phyloP scores from a whole-genome alignment of 306 rosid species.

The Vicia sativa region DNA sequence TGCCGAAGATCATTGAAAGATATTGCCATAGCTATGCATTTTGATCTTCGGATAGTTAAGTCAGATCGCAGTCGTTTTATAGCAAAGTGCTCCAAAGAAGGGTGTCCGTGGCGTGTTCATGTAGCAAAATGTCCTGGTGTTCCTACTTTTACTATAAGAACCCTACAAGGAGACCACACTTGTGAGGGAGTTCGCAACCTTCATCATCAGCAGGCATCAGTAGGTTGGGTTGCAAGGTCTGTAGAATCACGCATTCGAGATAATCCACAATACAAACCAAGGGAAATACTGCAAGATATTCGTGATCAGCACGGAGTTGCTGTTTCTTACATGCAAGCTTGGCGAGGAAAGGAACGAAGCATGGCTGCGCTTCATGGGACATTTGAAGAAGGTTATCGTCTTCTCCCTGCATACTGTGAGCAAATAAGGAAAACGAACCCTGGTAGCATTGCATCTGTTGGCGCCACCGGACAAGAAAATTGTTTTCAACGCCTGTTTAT shows the following conservation, averaged over 20 bases:
- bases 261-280: slow-evolving; percentile 94
- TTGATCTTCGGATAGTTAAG: slow-evolving; percentile 96
- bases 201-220: slow-evolving; percentile 99
- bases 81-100: slow-evolving; percentile 99
- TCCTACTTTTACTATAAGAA: slow-evolving; percentile 89
- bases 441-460: slow-evolving; percentile 93
- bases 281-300: slow-evolving; percentile 92
- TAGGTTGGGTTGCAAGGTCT: slow-evolving; percentile 99
- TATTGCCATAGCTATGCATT: slow-evolving; percentile 93
- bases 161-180: slow-evolving; percentile 89
- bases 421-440: slow-evolving; percentile 88
- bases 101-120: slow-evolving; percentile 99
- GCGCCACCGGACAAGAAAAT: slow-evolving; percentile 91
- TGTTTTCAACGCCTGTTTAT: slow-evolving; percentile 85
- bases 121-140: slow-evolving; percentile 98
- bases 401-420: slow-evolving; percentile 95
- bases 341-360: slow-evolving; percentile 99
- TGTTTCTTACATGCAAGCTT: slow-evolving; percentile 99
- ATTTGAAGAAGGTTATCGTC: slow-evolving; percentile 89
- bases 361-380: slow-evolving; percentile 99
- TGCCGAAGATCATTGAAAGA: slow-evolving; percentile 96
- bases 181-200: slow-evolving; percentile 95
- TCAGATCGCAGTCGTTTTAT: slow-evolving; percentile 98
- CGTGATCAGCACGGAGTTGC: slow-evolving; percentile 98
- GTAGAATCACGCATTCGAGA: slow-evolving; percentile 94